phyloP scores from a whole-genome alignment of 306 rosid species.

The Adenanthera pavonina region DNA sequence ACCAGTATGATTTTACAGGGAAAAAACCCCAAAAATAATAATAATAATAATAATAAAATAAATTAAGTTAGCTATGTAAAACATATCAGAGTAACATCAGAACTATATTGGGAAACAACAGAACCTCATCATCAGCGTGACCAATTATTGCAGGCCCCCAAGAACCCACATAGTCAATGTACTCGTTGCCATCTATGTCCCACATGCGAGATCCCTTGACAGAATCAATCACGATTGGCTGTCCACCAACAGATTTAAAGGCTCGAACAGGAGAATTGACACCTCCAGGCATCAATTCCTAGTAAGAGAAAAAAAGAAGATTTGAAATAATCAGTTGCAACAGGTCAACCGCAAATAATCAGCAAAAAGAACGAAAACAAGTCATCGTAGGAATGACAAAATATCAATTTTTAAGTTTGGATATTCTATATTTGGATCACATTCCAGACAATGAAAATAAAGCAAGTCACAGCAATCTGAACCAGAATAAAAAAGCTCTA shows the following conservation, averaged over 20 bases:
- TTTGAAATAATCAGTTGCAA: not conserved
- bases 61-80: not conserved
- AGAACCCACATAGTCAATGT: constrained; percentile 96
- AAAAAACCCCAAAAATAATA: not conserved
- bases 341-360: not conserved
- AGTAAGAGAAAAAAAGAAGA: not conserved
- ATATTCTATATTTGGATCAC: not conserved
- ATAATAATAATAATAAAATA: no score
- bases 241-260: constrained; percentile 94
- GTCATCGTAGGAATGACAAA: not conserved
- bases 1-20: not conserved
- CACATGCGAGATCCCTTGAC: constrained; percentile 90
- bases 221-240: constrained; percentile 83
- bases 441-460: not conserved
- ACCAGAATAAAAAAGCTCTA: not conserved
- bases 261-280: constrained; percentile 97
- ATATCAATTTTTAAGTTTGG: not conserved
- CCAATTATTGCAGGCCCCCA: constrained; percentile 99
- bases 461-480: not conserved
- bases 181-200: constrained; percentile 94
- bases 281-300: constrained; percentile 98
- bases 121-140: constrained; percentile 90
- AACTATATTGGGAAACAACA: not conserved
- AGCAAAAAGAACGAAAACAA: not conserved
- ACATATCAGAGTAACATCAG: not conserved